phyloP scores from a whole-genome alignment of 306 rosid species.

The Gillenia trifoliata region DNA sequence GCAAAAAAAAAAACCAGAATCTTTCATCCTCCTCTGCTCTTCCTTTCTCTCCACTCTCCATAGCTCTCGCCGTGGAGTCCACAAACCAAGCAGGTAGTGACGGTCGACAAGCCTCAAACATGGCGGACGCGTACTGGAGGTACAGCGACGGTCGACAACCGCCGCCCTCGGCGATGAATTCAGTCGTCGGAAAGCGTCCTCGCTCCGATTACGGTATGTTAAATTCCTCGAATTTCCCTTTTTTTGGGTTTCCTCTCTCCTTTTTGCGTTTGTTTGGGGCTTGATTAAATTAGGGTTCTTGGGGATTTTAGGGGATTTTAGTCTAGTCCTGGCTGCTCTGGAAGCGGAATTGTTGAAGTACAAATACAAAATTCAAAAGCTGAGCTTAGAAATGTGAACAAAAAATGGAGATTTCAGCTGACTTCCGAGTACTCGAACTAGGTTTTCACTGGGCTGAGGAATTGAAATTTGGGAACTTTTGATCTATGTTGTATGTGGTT shows the following conservation, averaged over 20 bases:
- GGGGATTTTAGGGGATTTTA: neutral
- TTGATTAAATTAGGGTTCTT: slow-evolving; percentile 26
- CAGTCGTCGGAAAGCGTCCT: slow-evolving; percentile 70
- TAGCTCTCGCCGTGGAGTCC: neutral
- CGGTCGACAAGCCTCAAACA: slow-evolving; percentile 1
- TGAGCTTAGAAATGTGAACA: neutral
- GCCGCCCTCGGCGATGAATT: slow-evolving; percentile 42
- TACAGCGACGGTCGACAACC: slow-evolving; percentile 68
- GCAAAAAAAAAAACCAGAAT: neutral
- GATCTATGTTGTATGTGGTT: neutral
- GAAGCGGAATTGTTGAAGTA: neutral
- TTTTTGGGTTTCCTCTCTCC: neutral
- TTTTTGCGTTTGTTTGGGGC: slow-evolving; percentile 16
- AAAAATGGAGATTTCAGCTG: neutral
- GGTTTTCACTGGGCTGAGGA: neutral
- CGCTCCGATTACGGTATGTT: slow-evolving; percentile 75
- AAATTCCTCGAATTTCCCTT: neutral
- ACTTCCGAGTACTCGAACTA: neutral
- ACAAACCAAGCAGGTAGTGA: neutral
- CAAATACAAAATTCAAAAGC: neutral
- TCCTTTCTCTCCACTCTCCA: neutral
- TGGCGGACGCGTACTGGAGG: slow-evolving; percentile 95
- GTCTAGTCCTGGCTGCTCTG: neutral
- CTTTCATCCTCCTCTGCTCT: neutral
- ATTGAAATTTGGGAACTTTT: neutral